Base-by-base conservation (phyloP, 148 eudicot genomes). In the Nyssa sinensis region DNA sequence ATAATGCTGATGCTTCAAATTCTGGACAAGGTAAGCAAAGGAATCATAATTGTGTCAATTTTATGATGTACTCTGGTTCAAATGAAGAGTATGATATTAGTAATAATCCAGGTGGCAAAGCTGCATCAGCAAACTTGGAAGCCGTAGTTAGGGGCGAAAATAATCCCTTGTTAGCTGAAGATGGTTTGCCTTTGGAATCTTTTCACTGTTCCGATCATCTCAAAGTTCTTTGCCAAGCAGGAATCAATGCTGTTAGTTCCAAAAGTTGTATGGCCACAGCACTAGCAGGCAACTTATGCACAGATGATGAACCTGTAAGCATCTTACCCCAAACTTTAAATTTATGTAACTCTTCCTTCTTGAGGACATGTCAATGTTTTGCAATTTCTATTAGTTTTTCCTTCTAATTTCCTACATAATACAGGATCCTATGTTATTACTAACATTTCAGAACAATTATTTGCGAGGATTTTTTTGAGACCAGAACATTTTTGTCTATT, bases 261-360 rank as follows among this genome's bases (percentile, higher is more conserved):
- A 65, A 53, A 47, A 76, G 75, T 13, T 66, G 69, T 66, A 23
- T 64, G 17, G 62, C 65, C 33, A 53, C 82, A 35, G 77, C 72
- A 60, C 75, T 69, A 69, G 72, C 63, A 68, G 62, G 62, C 25
- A 72, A 71, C 58, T 66, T 71, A 25, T 86, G 79, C 39, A 71
- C 67, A 53, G 78, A 79, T 32, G 77, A 81, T 67, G 78, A 82
- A 75, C 31, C 35, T 77, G 98, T 91, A 82, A 89, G 94, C 64
- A 65, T 24, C 72, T 31, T 24, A 71, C 8, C 44, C 47, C 62
- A 28, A 70, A 70, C 30, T 19, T 77, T 21, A 35, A 31, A 44
- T 58, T 27, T 34, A 44, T 73, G 17, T 27, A 70, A 39, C 11
- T 4, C n/a, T 35, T 47, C 44, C 34, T 57, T 21, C 60, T 23